Evolutionary conservation across 257 asterid species (phyloP), one percentile per base, ranked within the genome.

Genomic region (Perilla frutescens): DNA sequence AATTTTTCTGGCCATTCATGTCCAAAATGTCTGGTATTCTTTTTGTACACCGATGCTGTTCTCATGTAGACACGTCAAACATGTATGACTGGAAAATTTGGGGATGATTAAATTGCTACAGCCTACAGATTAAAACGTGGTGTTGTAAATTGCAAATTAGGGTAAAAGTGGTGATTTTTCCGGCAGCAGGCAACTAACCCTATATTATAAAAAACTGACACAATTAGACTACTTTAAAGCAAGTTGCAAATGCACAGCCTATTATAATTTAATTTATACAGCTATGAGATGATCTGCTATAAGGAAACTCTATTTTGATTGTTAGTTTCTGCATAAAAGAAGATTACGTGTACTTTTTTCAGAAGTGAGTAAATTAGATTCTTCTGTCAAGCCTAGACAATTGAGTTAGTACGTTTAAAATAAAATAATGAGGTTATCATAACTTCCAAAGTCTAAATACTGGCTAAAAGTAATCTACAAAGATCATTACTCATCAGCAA

Each of bases 401-500:
- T 59, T 26, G 29, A 36, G 51, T 34, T 36, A 5, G 45, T 10
- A 3, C 40, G 56, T 7, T 36, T 67, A 14, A 15, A 64, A 45
- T 53, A 62, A 11, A 11, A 72, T 20, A 11, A 5, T 8, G 56
- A 59, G 48, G 31, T 39, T 72, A 60, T 20, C 55, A 59, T 7
- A 29, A 10, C 68, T 45, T 58, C 37, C n/a, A 60, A 37, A 53
- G 34, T 50, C 31, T 61, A 47, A 57, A 48, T 20, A 54, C 53
- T 15, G 15, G 66, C 67, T 50, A 41, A 62, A 59, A 36, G 43
- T 45, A 7, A 48, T 65, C 47, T 66, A 32, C 12, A 47, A 66
- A 15, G 11, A 29, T 59, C 70, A 59, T 48, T 67, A 36, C 60
- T 74, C 61, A 66, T 44, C 12, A 26, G 62, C 47, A 67, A 34